Evolutionary conservation across 2,329 filamentous ascomycete genomes (phyloP), one percentile per base, ranked within the genome.

Genomic region (Harringtonia aguacate): DNA sequence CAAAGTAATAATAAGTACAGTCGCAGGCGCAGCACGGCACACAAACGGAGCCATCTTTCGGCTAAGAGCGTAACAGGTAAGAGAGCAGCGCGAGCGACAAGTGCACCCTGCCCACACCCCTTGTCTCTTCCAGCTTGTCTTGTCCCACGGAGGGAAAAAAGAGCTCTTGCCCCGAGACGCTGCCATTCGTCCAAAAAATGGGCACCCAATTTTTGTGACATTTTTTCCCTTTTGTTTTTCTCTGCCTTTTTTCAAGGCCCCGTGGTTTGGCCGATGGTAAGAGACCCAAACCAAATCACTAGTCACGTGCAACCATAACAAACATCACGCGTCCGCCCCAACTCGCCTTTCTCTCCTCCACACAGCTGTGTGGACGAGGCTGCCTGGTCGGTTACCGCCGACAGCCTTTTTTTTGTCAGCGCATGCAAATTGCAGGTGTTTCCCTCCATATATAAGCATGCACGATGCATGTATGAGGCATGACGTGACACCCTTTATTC

Each of bases 141-240:
- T 20, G 33, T 10, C 33, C 9, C 15, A 20, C n/a, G n/a, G 13
- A 4, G 33, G 40, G 21, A 43, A 39, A 30, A 18, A 4, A 18
- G 24, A 27, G 24, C 24, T 27, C 7, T 27, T 7, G 24, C 24
- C 7, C 24, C 24, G 24, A 10, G 7, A 36, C 13, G 34, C 21
- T 42, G 39, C 37, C 3, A 48, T 46, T 46, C 38, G 44, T 39
- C n/a, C 10, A 38, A 46, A 46, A 43, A 18, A 24, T 31, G 22
- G 12, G 20, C 18, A 17, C 36, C 12, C 14, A 30, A 28, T 29
- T 33, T 33, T 31, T n/a, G n/a, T n/a, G n/a, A 27, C 24, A 10
- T 27, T 27, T 27, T 6, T 7, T 30, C 28, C 20, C 20, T 20
- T 29, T 29, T 17, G 9, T 17, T 18, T 10, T 20, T 17, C 28